phyloP scores from a whole-genome alignment of 441 rosid genomes.

The Daphne laureola region DNA sequence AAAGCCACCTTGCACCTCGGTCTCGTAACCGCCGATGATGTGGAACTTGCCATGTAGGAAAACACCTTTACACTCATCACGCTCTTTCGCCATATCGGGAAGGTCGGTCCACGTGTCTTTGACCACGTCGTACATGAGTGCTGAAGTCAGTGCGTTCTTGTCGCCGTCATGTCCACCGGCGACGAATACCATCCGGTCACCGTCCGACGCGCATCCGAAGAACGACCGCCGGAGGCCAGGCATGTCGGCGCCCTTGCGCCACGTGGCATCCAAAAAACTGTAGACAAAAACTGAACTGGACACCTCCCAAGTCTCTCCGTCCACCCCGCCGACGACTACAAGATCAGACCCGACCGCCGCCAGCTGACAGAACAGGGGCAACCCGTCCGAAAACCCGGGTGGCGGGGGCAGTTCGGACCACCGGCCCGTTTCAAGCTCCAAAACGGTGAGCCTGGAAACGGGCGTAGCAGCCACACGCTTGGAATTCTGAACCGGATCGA shows the following conservation, averaged over 20 bases:
- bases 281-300: constrained; percentile 40
- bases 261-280: constrained; percentile 33
- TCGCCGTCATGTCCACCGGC: constrained; percentile 70
- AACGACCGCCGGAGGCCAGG: constrained; percentile 50
- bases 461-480: constrained; percentile 22
- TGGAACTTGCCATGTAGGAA: constrained; percentile 55
- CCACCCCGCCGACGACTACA: constrained; percentile 61
- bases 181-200: constrained; percentile 43
- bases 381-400: constrained; percentile 31
- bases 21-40: constrained; percentile 54
- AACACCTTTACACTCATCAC: constrained; percentile 56
- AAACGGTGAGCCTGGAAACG: constrained; percentile 29
- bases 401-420: constrained; percentile 49
- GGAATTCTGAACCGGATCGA: constrained; percentile 14
- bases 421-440: constrained; percentile 50
- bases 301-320: constrained; percentile 46
- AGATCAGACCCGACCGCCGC: constrained; percentile 48
- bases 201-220: constrained; percentile 61
- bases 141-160: constrained; percentile 52
- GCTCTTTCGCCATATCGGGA: constrained; percentile 61
- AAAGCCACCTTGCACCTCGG: constrained; percentile 59
- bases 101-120: constrained; percentile 39
- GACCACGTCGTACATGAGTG: constrained; percentile 42
- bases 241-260: constrained; percentile 59
- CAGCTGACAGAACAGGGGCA: constrained; percentile 57